Evolutionary conservation across 2,329 filamentous ascomycete species (phyloP).

Genomic region (Ustilaginoidea virens): DNA sequence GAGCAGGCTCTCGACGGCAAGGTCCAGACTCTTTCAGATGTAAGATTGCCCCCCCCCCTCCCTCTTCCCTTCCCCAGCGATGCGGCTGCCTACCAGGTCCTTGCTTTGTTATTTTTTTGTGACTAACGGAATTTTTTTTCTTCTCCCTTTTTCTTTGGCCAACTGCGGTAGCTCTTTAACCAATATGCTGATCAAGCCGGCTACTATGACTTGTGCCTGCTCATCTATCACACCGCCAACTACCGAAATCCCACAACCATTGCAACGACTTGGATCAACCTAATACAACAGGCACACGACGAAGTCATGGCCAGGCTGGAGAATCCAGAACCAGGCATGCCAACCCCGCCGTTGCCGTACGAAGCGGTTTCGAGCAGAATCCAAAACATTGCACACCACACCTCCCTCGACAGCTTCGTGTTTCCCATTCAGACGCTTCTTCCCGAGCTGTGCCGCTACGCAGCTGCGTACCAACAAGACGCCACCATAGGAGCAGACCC

Average conservation of each 20-base stretch:
- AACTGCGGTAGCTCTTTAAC: slow-evolving; percentile 89
- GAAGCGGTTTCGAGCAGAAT: slow-evolving; percentile 52
- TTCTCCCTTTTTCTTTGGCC: too few species aligned
- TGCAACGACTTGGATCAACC: slow-evolving; percentile 64
- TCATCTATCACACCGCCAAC: slow-evolving; percentile 85
- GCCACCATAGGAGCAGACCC: slow-evolving; percentile 39
- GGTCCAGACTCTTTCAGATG: slow-evolving; percentile 60
- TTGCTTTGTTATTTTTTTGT: too few species aligned
- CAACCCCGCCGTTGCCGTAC: slow-evolving; percentile 41
- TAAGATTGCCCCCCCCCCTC: too few species aligned
- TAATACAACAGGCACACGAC: slow-evolving; percentile 58
- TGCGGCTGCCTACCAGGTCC: too few species aligned
- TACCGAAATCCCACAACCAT: slow-evolving; percentile 81
- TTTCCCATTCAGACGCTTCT: slow-evolving; percentile 48
- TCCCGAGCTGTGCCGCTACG: slow-evolving; percentile 47
- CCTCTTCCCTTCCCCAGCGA: too few species aligned
- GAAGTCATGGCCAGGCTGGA: slow-evolving; percentile 30
- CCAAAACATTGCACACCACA: slow-evolving; percentile 48
- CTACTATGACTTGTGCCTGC: slow-evolving; percentile 85
- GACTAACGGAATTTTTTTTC: too few species aligned
- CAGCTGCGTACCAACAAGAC: slow-evolving; percentile 42
- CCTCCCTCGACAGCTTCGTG: slow-evolving; percentile 48
- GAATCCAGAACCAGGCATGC: slow-evolving; percentile 23
- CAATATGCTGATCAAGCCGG: slow-evolving; percentile 76
- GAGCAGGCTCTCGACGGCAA: slow-evolving; percentile 57